Conservation (phyloP, 345 rosid genomes). For the Arabis alpina region DNA sequence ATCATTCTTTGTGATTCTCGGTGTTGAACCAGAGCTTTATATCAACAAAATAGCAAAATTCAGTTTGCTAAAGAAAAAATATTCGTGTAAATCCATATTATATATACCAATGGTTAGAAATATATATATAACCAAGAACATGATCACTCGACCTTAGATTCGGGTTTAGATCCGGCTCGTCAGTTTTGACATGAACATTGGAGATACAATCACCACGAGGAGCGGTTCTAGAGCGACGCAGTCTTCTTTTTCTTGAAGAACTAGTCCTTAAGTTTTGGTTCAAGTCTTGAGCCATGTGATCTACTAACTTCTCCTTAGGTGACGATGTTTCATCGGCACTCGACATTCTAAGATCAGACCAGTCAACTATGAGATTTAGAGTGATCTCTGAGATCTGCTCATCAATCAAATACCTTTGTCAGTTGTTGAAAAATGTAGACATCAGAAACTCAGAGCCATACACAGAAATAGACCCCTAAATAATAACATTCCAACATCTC, state of each 20-base stretch:
- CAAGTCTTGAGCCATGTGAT: constrained; percentile 40
- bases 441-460: neutral
- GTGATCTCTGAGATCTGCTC: constrained; percentile 20
- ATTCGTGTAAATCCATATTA: no score
- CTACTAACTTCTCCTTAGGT: constrained; percentile 41
- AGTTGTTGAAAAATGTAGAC: neutral
- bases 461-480: neutral
- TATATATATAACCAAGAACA: constrained; percentile 48
- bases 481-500: neutral
- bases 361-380: neutral
- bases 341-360: constrained; percentile 52
- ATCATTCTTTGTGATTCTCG: constrained; percentile 56
- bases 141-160: constrained; percentile 49
- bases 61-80: no score
- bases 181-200: constrained; percentile 17
- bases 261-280: constrained; percentile 27
- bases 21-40: constrained; percentile 36
- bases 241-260: constrained; percentile 49
- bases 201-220: constrained; percentile 56
- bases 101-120: constrained; percentile 52
- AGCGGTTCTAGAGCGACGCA: constrained; percentile 70
- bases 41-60: no score
- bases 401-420: constrained; percentile 12
- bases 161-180: constrained; percentile 47
- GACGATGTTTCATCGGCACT: constrained; percentile 49